Base-by-base conservation (phyloP, 2,329 filamentous ascomycete species). In the Tolypocladium ovalisporum region DNA sequence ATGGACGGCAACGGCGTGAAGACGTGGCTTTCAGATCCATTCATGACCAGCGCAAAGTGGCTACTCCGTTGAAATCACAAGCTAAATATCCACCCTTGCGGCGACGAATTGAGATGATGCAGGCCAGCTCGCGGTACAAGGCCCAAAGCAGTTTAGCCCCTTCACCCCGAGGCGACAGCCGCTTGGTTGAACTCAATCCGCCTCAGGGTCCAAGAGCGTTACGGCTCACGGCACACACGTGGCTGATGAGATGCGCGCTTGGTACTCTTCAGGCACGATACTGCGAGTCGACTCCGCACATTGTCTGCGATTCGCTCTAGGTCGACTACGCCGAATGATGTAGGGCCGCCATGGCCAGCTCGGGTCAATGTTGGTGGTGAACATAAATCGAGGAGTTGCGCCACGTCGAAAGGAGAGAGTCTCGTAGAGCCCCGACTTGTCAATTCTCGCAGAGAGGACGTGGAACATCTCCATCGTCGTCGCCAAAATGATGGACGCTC, bases 401-500 rank as follows among this genome's bases (percentile, higher is more conserved):
- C 15, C 44, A 17, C 44, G 13, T 17, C 22, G 3, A 19, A 27
- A 32, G 1, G 13, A 47, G 15, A 29, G 15, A 19, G 7, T 13
- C 37, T 9, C n/a, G 37, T 24, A 7, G 12, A 3, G 7, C 13
- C n/a, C 5, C 42, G 17, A 27, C 22, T 15, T 29, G 13, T 47
- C 13, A 27, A 47, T 13, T 47, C 42, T 10, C 17, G 22, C 4
- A 47, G 9, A 27, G 24, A n/a, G n/a, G n/a, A n/a, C n/a, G n/a
- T n/a, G n/a, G n/a, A n/a, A n/a, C n/a, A n/a, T n/a, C n/a, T n/a
- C n/a, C n/a, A 35, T 15, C 40, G 15, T 51, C 32, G 35, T 29
- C 22, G n/a, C 53, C 29, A 22, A 19, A 4, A 59, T 60, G 59
- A 57, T 65, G 59, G 58, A 61, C 54, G 52, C 64, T 0, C 66